phyloP scores from a whole-genome alignment of 2,329 filamentous ascomycete genomes.

The Zarea fungicola region DNA sequence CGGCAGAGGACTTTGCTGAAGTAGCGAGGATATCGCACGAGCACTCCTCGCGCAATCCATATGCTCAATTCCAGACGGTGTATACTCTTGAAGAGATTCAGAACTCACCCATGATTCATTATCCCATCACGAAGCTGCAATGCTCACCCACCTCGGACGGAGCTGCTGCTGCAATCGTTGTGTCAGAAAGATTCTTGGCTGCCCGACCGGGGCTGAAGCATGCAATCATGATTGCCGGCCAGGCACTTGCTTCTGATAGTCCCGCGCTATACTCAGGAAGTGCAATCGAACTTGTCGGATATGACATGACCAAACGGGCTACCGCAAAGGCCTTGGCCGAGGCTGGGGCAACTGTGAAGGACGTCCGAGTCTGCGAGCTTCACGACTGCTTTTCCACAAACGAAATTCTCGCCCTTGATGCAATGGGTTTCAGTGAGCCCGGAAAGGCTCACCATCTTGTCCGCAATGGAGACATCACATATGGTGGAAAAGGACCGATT shows the following conservation, averaged over 20 bases:
- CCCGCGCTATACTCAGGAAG: constrained; percentile 64
- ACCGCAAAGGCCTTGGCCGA: constrained; percentile 19
- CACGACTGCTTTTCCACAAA: constrained; percentile 28
- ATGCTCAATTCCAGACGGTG: constrained; percentile 90
- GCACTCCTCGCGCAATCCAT: constrained; percentile 86
- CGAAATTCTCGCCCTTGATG: constrained; percentile 22
- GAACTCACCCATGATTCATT: constrained; percentile 70
- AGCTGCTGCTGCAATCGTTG: constrained; percentile 79
- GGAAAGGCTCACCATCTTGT: constrained; percentile 22
- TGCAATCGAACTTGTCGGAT: constrained; percentile 25
- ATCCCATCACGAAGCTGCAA: constrained; percentile 89
- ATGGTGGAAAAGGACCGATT: constrained; percentile 21
- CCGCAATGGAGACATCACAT: constrained; percentile 20
- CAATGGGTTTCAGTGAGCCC: constrained; percentile 19
- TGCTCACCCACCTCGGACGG: constrained; percentile 97
- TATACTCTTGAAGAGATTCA: constrained; percentile 83
- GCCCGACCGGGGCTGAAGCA: constrained; percentile 67
- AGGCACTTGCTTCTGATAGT: constrained; percentile 76
- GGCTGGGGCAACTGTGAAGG: constrained; percentile 15
- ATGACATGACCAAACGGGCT: constrained; percentile 23
- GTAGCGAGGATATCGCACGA: constrained; percentile 89
- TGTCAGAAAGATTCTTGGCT: constrained; percentile 84
- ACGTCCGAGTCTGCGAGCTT: constrained; percentile 23
- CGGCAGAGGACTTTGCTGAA: constrained; percentile 81
- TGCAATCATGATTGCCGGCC: constrained; percentile 85